phyloP scores from a whole-genome alignment of 805 yeast genomes.

The Spathaspora passalidarum region DNA sequence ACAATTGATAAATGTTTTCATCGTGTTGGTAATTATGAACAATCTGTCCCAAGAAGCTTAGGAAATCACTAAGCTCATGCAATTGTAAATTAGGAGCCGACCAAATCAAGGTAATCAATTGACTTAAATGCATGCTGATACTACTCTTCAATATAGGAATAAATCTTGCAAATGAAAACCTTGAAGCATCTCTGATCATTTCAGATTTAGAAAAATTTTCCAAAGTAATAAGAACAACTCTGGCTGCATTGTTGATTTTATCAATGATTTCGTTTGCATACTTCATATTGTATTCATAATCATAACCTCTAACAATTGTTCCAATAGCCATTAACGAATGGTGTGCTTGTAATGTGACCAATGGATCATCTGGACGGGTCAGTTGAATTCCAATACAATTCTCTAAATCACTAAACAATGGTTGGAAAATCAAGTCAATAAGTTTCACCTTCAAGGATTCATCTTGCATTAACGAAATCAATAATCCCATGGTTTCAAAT shows the following conservation, averaged over 20 bases:
- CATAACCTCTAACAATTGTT: conserved; percentile 84
- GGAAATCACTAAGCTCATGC: conserved; percentile 73
- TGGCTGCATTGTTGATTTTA: conserved; percentile 63
- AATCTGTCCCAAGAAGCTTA: conserved; percentile 84
- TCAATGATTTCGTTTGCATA: conserved; percentile 37
- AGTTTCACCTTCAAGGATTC: conserved; percentile 36
- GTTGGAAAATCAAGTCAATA: conserved; percentile 67
- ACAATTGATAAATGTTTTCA: conserved; percentile 65
- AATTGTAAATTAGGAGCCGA: conserved; percentile 53
- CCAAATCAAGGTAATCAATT: conserved; percentile 63
- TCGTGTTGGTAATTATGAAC: conserved; percentile 72
- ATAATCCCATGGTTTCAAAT: conserved; percentile 82
- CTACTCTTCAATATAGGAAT: conserved; percentile 64
- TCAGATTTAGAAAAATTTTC: conserved; percentile 69
- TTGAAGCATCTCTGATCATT: conserved; percentile 75
- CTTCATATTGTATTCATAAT: conserved; percentile 41
- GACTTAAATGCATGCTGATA: conserved; percentile 51
- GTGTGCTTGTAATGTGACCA: conserved; percentile 69
- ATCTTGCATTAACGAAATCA: conserved; percentile 48
- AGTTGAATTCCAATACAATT: conserved; percentile 42
- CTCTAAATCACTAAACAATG: conserved; percentile 72
- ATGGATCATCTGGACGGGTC: conserved; percentile 18
- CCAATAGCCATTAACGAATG: conserved; percentile 88
- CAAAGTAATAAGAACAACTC: conserved; percentile 78
- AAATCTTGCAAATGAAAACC: conserved; percentile 84